Evolutionary conservation across 192 early-diverging fungal genomes (phyloP), one percentile per base, ranked within the genome.

Genomic region (Pilaira anomala): DNA sequence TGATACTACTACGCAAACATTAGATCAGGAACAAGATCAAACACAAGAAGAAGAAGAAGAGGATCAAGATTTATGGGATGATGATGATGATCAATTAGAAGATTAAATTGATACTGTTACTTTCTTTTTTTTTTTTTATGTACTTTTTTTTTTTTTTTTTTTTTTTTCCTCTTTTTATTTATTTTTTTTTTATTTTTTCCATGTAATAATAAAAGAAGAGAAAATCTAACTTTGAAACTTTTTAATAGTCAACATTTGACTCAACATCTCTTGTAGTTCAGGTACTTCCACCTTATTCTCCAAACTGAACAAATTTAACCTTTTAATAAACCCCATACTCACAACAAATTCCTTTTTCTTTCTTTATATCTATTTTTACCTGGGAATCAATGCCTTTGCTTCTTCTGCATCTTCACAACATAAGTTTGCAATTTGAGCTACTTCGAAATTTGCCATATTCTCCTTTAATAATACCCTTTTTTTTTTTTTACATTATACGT

Each of bases 401-500:
- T 98, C 96, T 51, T 98, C 96, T 24, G 84, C 84, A 39, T 93
- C 88, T 63, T 91, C 92, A 69, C 93, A 94, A 73, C 91, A 88
- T 46, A 98, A 75, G 69, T 98, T 98, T 8, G 88, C 93, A 41
- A 98, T 72, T 63, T 95, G 93, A 29, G 93, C 93, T 25, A 89
- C 78, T 69, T 98, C 96, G 57, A 95, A 97, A 36, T 86, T 83
- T 45, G 85, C 79, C 62, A 93, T 68, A 4, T 44, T 24, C 24
- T 64, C 54, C 22, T 60, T 66, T 13, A 41, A 58, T 22, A 65
- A 30, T 16, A 67, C 41, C 25, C 63, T 69, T 40, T 36, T 41
- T 36, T 25, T 13, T 28, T 6, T 41, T 14, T 16, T 44, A 18
- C 4, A 1, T 67, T 11, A 19, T 22, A 3, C 13, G 19, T 62